Evolutionary conservation across 225 moss, liverwort and hornwort species (phyloP).

Genomic region (Pleurozium schreberi): DNA sequence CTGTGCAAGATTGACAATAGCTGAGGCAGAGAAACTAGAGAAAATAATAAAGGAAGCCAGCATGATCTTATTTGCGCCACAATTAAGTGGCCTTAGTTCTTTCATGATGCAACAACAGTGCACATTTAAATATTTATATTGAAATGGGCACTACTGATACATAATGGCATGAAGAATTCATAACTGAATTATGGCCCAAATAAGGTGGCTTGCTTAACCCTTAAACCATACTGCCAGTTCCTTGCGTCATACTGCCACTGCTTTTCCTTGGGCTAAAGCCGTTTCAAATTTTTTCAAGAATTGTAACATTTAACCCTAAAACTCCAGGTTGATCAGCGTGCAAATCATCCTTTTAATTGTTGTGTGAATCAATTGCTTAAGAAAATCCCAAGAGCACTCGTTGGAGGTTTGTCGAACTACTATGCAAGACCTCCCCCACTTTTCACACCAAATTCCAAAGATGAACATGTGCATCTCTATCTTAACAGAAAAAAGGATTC

Average conservation of each 20-base stretch:
- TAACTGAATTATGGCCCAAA: neutral
- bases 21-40: neutral
- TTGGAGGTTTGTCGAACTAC: too few relatives aligned
- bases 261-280: neutral
- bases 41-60: neutral
- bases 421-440: too few relatives aligned
- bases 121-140: neutral
- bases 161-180: neutral
- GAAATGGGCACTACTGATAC: neutral
- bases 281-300: neutral
- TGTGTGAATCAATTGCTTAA: too few relatives aligned
- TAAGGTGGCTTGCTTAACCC: neutral
- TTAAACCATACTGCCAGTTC: too few relatives aligned
- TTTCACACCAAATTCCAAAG: too few relatives aligned
- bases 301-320: too few relatives aligned
- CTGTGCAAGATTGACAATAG: neutral
- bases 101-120: fast-evolving
- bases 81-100: neutral
- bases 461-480: too few relatives aligned
- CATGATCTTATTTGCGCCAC: neutral
- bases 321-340: too few relatives aligned
- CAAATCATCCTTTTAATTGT: too few relatives aligned
- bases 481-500: too few relatives aligned
- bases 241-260: too few relatives aligned
- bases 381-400: too few relatives aligned